These are phyloP conservation scores for Chloroidium sp. DNA, from an alignment of 163 green algal species.

Conservation along the genomic window DNA sequence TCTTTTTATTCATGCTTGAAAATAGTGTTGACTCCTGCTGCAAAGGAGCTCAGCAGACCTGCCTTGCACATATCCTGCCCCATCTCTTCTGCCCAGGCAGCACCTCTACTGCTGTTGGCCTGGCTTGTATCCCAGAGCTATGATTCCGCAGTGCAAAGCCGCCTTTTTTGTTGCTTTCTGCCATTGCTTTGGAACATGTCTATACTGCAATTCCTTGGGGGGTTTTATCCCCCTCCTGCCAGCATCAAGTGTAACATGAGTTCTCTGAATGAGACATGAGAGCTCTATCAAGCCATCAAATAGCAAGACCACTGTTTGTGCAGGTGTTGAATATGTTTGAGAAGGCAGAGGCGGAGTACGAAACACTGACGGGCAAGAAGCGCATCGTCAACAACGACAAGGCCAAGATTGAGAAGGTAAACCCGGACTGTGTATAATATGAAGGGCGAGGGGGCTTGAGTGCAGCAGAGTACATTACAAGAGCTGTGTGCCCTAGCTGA, in stretches of 20 bases:
- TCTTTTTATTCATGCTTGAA: too few relatives aligned
- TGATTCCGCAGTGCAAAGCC: too few relatives aligned
- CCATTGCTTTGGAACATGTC: too few relatives aligned
- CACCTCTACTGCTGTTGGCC: too few relatives aligned
- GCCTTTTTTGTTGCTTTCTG: too few relatives aligned
- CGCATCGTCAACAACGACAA: constrained; percentile 76
- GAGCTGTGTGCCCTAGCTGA: neutral
- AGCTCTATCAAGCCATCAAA: too few relatives aligned
- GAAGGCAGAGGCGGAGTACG: constrained; percentile 77
- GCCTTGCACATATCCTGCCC: too few relatives aligned
- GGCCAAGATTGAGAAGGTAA: constrained; percentile 61
- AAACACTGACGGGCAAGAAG: constrained; percentile 59
- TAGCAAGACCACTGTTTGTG: neutral
- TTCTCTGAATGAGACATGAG: neutral
- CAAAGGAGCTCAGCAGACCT: too few relatives aligned
- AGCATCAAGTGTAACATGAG: neutral
- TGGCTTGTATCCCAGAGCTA: too few relatives aligned
- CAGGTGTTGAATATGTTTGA: constrained; percentile 87
- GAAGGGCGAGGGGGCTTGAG: neutral
- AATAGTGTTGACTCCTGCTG: too few relatives aligned
- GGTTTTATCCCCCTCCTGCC: neutral
- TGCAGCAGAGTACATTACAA: neutral
- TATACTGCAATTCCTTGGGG: too few relatives aligned
- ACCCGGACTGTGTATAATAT: neutral
- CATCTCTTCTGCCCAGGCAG: too few relatives aligned